phyloP scores from a whole-genome alignment of 257 asterid genomes.

The Fraxinus americana region DNA sequence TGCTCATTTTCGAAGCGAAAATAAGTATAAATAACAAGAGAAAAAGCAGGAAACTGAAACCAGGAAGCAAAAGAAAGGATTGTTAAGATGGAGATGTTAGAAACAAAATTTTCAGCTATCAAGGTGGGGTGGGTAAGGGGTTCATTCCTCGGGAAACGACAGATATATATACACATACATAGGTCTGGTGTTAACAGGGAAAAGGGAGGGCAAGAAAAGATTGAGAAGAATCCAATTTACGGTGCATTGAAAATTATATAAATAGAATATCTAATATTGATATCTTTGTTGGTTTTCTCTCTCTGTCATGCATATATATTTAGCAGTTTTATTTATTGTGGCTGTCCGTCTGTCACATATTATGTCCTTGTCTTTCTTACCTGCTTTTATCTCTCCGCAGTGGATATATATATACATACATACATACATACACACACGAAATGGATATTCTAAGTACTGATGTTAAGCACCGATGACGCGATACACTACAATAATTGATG shows the following conservation, averaged over 20 bases:
- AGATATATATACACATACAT: slow-evolving; percentile 20
- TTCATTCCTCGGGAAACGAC: slow-evolving; percentile 35
- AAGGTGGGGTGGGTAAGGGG: slow-evolving; percentile 8
- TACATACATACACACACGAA: no score
- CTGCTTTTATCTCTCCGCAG: neutral
- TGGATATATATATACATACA: no score
- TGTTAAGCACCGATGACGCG: no score
- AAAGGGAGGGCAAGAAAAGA: neutral
- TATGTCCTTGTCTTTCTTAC: slow-evolving; percentile 34
- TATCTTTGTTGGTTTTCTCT: slow-evolving; percentile 32
- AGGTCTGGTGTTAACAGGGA: neutral
- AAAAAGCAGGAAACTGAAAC: neutral
- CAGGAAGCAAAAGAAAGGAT: slow-evolving; percentile 12
- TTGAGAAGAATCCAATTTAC: slow-evolving; percentile 22
- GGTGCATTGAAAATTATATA: slow-evolving; percentile 17
- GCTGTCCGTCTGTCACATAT: slow-evolving; percentile 23
- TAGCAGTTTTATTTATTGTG: slow-evolving; percentile 30
- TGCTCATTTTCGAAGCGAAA: neutral
- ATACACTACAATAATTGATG: no score
- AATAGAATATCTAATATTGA: slow-evolving; percentile 7
- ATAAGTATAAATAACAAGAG: neutral
- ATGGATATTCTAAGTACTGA: no score
- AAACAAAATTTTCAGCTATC: slow-evolving; percentile 27
- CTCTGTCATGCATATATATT: slow-evolving; percentile 23
- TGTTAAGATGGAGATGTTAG: slow-evolving; percentile 16